Evolutionary conservation across 345 rosid species (phyloP), one percentile per base, ranked within the genome.

Genomic region (Excoecaria cochinchinensis): DNA sequence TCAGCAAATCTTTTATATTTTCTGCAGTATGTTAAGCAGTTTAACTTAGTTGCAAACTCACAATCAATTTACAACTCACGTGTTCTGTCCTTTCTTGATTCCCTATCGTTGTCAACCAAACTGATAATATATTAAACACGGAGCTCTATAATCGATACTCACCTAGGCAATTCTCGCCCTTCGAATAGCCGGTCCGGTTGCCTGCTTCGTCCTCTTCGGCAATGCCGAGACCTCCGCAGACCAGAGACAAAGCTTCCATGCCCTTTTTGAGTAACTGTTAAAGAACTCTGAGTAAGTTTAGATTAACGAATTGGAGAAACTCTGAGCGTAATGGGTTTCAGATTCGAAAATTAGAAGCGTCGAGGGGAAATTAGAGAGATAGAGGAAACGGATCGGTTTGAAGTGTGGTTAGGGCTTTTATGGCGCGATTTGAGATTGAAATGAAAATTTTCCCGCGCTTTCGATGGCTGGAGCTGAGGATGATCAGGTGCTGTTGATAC

Each of bases 1-100:
- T 84, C 82, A 94, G 80, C 80, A 94, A 76, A 78, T 92, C 98
- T 82, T 92, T 94, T 62, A 92, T 39, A 82, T 90, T 85, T 52
- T 95, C 95, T 91, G 83, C 72, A n/a, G 3, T 4, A 8, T 36
- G 11, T 44, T 25, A 14, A 52, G 6, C 8, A 53, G 38, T 52
- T 55, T 16, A 53, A 14, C 8, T 70, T 36, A 70, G 48, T n/a
- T 19, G 6, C 40, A 3, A 53, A 21, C 25, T 65, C n/a, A 10
- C 51, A 40, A 65, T 19, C 47, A 42, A 40, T 65, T 42, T 19
- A 19, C 69, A 65, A 19, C 2, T 44, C 68, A 64, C 21, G 8
- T 39, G 22, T 42, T 6, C 8, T 64, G 24, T 24, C n/a, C 24
- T 50, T n/a, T 59, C 21, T 42, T 15, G 8, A 15, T 22, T 58